phyloP scores from a whole-genome alignment of 805 yeast genomes.

The Kockiozyma suomiensis region DNA sequence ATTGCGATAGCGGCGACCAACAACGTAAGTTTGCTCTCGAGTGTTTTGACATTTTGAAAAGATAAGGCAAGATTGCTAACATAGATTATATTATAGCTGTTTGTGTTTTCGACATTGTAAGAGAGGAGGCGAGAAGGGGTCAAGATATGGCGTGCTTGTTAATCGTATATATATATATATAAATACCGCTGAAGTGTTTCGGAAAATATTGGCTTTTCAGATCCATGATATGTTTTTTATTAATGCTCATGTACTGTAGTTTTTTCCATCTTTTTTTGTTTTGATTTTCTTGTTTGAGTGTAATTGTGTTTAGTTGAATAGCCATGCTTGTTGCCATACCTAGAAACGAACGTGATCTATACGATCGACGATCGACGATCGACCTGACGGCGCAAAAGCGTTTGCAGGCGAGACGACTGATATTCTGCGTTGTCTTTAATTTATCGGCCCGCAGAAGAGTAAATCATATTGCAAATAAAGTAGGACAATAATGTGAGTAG shows the following conservation, averaged over 20 bases:
- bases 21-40: constrained; percentile 52
- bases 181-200: constrained; percentile 2
- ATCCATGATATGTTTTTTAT: background rate
- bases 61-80: background rate
- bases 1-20: constrained; percentile 99
- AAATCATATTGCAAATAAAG: too few relatives aligned
- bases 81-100: constrained; percentile 33
- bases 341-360: too few relatives aligned
- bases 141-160: background rate
- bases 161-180: constrained; percentile 4
- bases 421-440: too few relatives aligned
- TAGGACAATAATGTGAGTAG: too few relatives aligned
- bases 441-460: too few relatives aligned
- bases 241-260: constrained; percentile 11
- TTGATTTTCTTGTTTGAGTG: background rate
- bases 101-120: constrained; percentile 45
- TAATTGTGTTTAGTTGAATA: too few relatives aligned
- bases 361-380: too few relatives aligned
- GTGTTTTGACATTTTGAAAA: background rate
- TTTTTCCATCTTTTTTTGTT: background rate
- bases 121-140: background rate
- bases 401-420: too few relatives aligned
- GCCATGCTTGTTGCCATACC: too few relatives aligned
- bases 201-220: constrained; percentile 4
- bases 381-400: too few relatives aligned